phyloP scores from a whole-genome alignment of 73 alveolate genomes.

The Paramecium pentaurelia region DNA sequence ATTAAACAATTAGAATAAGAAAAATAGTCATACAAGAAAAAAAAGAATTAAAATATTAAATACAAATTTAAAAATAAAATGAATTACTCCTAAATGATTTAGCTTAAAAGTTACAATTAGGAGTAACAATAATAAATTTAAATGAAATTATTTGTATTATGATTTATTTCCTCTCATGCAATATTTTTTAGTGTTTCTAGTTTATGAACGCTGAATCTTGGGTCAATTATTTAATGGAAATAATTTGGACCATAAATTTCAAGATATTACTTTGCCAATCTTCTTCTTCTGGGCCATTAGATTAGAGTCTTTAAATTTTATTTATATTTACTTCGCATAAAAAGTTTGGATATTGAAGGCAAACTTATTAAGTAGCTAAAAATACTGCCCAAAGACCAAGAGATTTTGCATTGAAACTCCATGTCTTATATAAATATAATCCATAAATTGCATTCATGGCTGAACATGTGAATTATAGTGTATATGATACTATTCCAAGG shows the following conservation, averaged over 20 bases:
- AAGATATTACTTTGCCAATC: conserved; percentile 7
- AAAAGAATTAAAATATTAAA: not conserved
- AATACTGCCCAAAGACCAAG: conserved; percentile 21
- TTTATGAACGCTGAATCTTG: conserved; percentile 17
- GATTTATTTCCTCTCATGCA: not conserved
- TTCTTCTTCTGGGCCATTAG: conserved; percentile 37
- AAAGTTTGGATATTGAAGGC: not conserved
- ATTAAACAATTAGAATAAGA: not conserved
- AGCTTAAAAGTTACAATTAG: not conserved
- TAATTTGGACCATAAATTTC: conserved; percentile 29
- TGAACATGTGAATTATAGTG: not conserved
- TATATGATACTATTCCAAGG: not conserved
- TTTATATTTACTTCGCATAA: not conserved
- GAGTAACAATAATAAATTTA: not conserved
- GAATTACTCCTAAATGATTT: not conserved
- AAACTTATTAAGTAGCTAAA: not conserved
- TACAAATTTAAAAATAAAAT: not conserved
- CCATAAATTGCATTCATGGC: conserved; percentile 27
- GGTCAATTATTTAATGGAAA: conserved; percentile 30
- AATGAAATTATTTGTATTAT: not conserved
- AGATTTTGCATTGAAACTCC: conserved; percentile 19
- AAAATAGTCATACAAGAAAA: not conserved
- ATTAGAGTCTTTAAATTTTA: not conserved
- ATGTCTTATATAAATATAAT: not conserved
- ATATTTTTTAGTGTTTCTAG: conserved; percentile 15